Evolutionary conservation across 176 grass and related monocot species (phyloP), one percentile per base, ranked within the genome.

Genomic region (Triticum urartu): DNA sequence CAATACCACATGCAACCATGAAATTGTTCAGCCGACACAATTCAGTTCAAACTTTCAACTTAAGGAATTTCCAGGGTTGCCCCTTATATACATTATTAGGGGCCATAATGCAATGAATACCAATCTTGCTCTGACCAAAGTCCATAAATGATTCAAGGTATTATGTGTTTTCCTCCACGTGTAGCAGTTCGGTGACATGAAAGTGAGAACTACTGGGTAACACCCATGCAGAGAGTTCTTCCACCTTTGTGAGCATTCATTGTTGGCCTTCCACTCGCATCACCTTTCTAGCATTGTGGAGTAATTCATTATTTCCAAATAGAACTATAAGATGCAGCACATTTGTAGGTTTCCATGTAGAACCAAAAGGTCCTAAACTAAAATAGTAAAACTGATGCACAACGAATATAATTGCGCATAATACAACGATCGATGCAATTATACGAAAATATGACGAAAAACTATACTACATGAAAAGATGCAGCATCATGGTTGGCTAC

Each of bases 11-110:
- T 20, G 45, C 18, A 85, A 84, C 15, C 32, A 85, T 76, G 24
- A 84, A 56, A 85, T 68, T 39, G 85, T 36, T 81, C 25, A 68
- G 30, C 34, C 30, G 67, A 58, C 40, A n/a, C 14, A 65, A 39
- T 43, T 10, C 58, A 43, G 22, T 42, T 42, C 38, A 8, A 21
- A 73, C 8, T 38, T 75, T 75, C 42, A 81, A 74, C 34, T 52
- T 15, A 81, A 28, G 8, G 9, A 64, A 81, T 81, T 67, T 81
- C 39, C 62, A 47, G 61, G 59, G 39, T 6, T 50, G 22, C 34
- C 33, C 22, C 9, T 39, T 59, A 13, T 72, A 32, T 50, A 83
- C 35, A 82, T 68, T 52, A 60, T 43, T 43, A 43, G 54, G 64
- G 22, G 58, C 34, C 32, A 18, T 24, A 77, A 50, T 56, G 12